Percentiles rank a stretch among this genome's conserved stretches.
These are phyloP conservation scores for Backusella morwellensis DNA, from an alignment of 192 early-diverging fungal species.

Conservation along the genomic window DNA sequence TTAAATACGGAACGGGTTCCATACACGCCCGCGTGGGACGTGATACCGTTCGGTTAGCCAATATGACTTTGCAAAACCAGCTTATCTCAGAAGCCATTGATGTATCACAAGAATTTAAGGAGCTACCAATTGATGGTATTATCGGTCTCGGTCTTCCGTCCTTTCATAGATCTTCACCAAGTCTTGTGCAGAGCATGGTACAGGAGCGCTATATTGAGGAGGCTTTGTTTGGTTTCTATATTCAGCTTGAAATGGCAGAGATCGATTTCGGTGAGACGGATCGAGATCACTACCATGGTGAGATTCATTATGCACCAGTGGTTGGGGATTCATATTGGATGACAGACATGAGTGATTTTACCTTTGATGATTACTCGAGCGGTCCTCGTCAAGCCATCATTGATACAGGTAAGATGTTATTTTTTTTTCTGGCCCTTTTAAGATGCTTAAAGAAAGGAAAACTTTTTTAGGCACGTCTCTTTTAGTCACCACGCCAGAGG, in stretches of 20 bases:
- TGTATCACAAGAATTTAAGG: conserved; percentile 21
- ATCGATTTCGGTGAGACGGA: conserved; percentile 52
- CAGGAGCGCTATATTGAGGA: neutral
- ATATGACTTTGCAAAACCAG: conserved; percentile 1
- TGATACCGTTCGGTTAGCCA: conserved; percentile 17
- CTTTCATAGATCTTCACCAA: neutral
- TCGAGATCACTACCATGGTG: conserved; percentile 42
- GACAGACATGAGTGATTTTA: conserved; percentile 34
- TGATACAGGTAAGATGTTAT: conserved; percentile 38
- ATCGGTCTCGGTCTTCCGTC: conserved; percentile 16
- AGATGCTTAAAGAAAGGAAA: too few species aligned
- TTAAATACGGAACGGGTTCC: conserved; percentile 27
- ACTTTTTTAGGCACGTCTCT: conserved; percentile 41
- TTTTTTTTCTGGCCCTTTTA: neutral
- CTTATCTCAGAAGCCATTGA: conserved; percentile 9
- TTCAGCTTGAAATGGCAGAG: conserved; percentile 13
- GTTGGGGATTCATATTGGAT: conserved; percentile 58
- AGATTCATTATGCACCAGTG: conserved; percentile 48
- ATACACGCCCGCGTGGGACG: conserved; percentile 15
- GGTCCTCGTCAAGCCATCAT: conserved; percentile 35
- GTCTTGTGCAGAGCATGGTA: neutral
- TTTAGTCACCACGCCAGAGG: conserved; percentile 40
- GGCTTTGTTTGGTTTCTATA: conserved; percentile 23
- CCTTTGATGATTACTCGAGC: conserved; percentile 27
- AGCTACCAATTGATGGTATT: conserved; percentile 26